Base-by-base conservation (phyloP, 169 alveolate species). In the Ophryocystis elektroscirrha region DNA sequence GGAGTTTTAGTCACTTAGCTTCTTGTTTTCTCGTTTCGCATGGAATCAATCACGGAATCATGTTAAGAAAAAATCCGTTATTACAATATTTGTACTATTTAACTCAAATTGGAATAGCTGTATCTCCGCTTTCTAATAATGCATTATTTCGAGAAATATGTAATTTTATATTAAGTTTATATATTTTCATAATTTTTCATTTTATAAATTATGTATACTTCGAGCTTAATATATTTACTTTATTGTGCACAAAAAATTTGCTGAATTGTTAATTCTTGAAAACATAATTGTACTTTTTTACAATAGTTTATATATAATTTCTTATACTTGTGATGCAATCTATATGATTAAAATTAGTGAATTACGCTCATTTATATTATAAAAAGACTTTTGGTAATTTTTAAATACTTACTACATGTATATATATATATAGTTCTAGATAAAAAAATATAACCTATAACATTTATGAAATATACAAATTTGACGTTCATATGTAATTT, bases 41-140 rank as follows among this genome's bases (percentile, higher is more conserved):
- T 48, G 61, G 82, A n/a, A 79, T 84, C 41, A 79, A 79, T 59
- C 91, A 84, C 57, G 91, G 91, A 28, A 73, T 84, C 38, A 39
- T 62, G 57, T 64, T 72, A 25, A 59, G 71, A 42, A 44, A 44
- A 15, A 57, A 51, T 27, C 88, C 89, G 4, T 87, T 77, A 15
- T 51, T 77, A 50, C 71, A 69, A 52, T 85, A 83, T 62, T 60
- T 85, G 61, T 85, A 56, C 59, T 85, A 83, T 59, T 66, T 83
- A 28, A 59, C 72, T 57, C 85, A 83, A 53, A 77, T 85, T 44
- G 93, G 95, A 7, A 56, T 85, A 29, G 87, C 92, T 5, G 64
- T 83, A 58, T 81, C 92, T 5, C 95, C 95, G 18, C 75, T 81
- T 35, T 75, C 89, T 18, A 85, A 85, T 72, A 85, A 83, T 49